Evolutionary conservation across 108 stramenopile species (phyloP).

Genomic region (Skeletonema costatum): DNA sequence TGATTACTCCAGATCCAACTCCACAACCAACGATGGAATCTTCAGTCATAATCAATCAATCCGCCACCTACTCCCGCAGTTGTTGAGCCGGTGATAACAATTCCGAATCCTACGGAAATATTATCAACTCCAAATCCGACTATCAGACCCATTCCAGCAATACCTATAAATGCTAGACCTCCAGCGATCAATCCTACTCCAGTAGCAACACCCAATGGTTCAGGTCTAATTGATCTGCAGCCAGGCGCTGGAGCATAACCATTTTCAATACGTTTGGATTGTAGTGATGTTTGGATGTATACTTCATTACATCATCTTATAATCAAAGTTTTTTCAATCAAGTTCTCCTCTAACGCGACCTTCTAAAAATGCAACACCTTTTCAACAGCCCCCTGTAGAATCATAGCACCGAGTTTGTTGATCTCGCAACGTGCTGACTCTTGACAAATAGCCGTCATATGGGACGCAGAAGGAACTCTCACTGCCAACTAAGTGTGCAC

Average conservation of each 20-base stretch:
- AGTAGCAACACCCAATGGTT: not conserved
- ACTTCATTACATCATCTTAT: not conserved
- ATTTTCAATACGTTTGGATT: not conserved
- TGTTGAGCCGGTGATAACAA: not conserved
- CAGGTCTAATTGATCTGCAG: not conserved
- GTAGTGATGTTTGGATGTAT: not conserved
- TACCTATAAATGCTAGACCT: not conserved
- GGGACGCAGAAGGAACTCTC: conserved; percentile 6
- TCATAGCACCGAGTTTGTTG: conserved; percentile 22
- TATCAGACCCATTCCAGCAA: not conserved
- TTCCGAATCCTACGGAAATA: not conserved
- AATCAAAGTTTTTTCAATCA: not conserved
- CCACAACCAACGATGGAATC: not conserved
- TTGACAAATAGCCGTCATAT: conserved; percentile 22
- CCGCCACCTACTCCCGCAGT: not conserved
- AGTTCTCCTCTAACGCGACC: not conserved
- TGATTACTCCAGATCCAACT: not conserved
- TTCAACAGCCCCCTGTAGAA: conserved; percentile 17
- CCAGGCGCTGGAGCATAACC: not conserved
- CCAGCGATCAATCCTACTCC: not conserved
- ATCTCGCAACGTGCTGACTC: conserved; percentile 17
- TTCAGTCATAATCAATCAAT: not conserved
- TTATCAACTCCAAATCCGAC: not conserved
- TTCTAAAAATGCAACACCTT: conserved; percentile 25
- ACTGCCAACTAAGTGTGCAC: conserved; percentile 8